Percentiles rank a stretch among this genome's conserved stretches.
Evolutionary conservation across 352 stramenopile genomes (phyloP).

Genomic region (Globisporangium acanthophoron): DNA sequence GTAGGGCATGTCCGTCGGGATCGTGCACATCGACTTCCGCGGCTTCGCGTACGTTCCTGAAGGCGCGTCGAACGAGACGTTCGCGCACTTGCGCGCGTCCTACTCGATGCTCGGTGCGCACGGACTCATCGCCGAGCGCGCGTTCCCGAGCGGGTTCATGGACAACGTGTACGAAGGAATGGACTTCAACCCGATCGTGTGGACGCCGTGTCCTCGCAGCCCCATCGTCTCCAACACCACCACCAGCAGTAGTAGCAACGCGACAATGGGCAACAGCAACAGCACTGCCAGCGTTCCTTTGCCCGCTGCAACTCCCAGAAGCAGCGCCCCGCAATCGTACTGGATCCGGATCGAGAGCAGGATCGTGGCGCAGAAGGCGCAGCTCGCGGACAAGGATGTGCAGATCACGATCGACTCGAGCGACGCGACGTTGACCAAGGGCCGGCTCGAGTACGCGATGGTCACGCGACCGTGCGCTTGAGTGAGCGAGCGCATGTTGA

Average conservation of each 20-base stretch:
- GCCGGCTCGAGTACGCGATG: constrained; percentile 23
- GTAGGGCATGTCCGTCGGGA: constrained; percentile 30
- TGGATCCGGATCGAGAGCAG: constrained; percentile 24
- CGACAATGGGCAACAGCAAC: background rate
- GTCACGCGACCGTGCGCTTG: constrained; percentile 15
- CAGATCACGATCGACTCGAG: constrained; percentile 26
- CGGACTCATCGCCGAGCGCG: constrained; percentile 8
- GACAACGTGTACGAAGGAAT: constrained; percentile 23
- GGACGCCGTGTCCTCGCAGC: constrained; percentile 17
- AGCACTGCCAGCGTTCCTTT: background rate
- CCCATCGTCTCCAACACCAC: background rate
- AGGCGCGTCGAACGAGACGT: background rate
- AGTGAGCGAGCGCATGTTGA: background rate
- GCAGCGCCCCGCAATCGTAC: constrained; percentile 1
- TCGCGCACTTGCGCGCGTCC: constrained; percentile 12
- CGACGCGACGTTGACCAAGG: constrained; percentile 18
- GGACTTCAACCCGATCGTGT: constrained; percentile 17
- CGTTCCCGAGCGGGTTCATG: constrained; percentile 14
- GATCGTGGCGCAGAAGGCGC: constrained; percentile 17
- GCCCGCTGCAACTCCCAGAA: background rate
- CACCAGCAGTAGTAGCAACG: background rate
- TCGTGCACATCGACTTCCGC: constrained; percentile 29
- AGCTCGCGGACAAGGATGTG: constrained; percentile 16
- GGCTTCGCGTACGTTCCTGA: constrained; percentile 21
- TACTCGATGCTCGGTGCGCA: constrained; percentile 12